Conservation (phyloP, 2,329 filamentous ascomycete genomes). For the Ascochyta viciae-villosae region DNA sequence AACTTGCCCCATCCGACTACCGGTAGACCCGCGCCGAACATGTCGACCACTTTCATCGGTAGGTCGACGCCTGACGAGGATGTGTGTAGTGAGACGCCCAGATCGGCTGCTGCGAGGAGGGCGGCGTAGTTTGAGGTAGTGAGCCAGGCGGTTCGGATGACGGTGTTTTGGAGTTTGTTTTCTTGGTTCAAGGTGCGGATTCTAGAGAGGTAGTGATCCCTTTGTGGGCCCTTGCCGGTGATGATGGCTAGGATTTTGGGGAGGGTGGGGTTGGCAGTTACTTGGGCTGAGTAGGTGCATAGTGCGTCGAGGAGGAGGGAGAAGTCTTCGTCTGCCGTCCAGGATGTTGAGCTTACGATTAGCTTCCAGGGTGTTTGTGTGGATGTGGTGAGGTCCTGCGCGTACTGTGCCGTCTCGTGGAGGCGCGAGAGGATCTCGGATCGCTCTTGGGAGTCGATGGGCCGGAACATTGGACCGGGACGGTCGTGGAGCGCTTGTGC, state of each 20-base stretch:
- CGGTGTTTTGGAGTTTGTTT: conserved; percentile 72
- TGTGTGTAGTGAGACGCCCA: conserved; percentile 90
- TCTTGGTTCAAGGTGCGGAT: conserved; percentile 68
- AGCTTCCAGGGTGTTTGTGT: conserved; percentile 67
- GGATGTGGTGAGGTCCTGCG: conserved; percentile 58
- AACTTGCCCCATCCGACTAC: conserved; percentile 87
- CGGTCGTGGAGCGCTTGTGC: conserved; percentile 72
- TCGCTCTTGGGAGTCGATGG: conserved; percentile 57
- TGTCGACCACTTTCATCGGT: conserved; percentile 99
- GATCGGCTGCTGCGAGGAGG: conserved; percentile 82
- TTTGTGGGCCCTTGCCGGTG: conserved; percentile 90
- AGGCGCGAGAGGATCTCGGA: conserved; percentile 69
- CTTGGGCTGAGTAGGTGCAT: conserved; percentile 70
- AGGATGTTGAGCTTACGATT: conserved; percentile 92
- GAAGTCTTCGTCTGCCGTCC: conserved; percentile 98
- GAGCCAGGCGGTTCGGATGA: conserved; percentile 84
- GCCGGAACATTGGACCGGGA: conserved; percentile 82
- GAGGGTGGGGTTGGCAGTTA: conserved; percentile 55
- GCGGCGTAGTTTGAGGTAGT: conserved; percentile 82
- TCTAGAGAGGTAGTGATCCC: conserved; percentile 72
- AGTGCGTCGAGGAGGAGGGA: conserved; percentile 84
- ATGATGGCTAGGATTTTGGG: conserved; percentile 86
- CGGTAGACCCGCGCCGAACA: conserved; percentile 94
- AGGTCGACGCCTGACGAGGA: conserved; percentile 94
- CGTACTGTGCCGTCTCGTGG: conserved; percentile 68